Percentiles rank a stretch among this genome's conserved stretches.
These are phyloP conservation scores for Sugiyamaella smithiae DNA, from an alignment of 805 yeast genomes.

Conservation along the genomic window DNA sequence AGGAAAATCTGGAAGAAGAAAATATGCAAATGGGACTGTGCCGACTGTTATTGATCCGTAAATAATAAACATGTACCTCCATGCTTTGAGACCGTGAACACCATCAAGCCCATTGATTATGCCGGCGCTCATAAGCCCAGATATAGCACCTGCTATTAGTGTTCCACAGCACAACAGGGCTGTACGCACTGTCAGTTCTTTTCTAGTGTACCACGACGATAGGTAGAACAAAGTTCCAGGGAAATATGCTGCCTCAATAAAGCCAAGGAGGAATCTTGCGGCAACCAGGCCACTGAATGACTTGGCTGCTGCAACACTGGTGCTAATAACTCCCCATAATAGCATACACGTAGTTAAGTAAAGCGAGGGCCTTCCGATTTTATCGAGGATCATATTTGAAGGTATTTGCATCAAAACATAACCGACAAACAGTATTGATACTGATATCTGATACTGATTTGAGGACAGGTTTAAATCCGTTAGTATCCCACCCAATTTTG, in stretches of 20 bases:
- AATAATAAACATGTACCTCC: constrained; percentile 51
- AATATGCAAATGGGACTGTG: constrained; percentile 35
- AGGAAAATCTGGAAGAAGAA: constrained; percentile 50
- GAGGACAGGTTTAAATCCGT: constrained; percentile 41
- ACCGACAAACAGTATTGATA: constrained; percentile 40
- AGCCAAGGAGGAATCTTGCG: constrained; percentile 36
- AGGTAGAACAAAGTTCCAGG: constrained; percentile 39
- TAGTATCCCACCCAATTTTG: constrained; percentile 44
- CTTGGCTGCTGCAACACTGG: constrained; percentile 30
- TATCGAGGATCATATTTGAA: constrained; percentile 23
- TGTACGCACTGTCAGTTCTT: constrained; percentile 41
- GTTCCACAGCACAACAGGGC: constrained; percentile 43
- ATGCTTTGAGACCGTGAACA: constrained; percentile 39
- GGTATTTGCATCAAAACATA: constrained; percentile 24
- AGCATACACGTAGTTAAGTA: constrained; percentile 18
- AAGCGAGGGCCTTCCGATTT: constrained; percentile 21
- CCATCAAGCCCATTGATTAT: constrained; percentile 41
- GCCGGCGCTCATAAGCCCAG: constrained; percentile 49
- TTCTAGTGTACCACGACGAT: constrained; percentile 37
- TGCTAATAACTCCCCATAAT: constrained; percentile 36
- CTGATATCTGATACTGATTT: constrained; percentile 41
- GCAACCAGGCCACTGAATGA: constrained; percentile 40
- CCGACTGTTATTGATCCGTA: constrained; percentile 42
- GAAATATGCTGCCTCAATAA: constrained; percentile 39
- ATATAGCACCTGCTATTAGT: constrained; percentile 49